Conservation (phyloP, 805 yeast genomes). For the Spathaspora hagerdaliae region DNA sequence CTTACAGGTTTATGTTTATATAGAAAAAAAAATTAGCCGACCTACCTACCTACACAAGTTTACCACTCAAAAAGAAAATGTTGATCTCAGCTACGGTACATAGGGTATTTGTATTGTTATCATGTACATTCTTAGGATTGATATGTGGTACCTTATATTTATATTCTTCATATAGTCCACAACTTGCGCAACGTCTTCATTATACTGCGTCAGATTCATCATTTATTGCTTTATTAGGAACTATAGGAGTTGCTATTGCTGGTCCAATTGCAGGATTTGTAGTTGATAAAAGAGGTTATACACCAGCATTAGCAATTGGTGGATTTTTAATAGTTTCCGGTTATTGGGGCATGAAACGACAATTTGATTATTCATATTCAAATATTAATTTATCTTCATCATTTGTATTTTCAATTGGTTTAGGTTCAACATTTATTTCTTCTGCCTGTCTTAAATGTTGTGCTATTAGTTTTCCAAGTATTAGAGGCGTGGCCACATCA, state of each 20-base stretch:
- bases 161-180: conserved; percentile 77
- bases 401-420: conserved; percentile 55
- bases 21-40: too few species aligned
- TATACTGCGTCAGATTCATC: conserved; percentile 64
- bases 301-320: conserved; percentile 49
- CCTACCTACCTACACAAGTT: too few species aligned
- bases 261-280: conserved; percentile 69
- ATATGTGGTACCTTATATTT: conserved; percentile 73
- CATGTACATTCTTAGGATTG: conserved; percentile 43
- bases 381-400: conserved; percentile 40
- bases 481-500: conserved; percentile 71
- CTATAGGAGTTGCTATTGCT: conserved; percentile 55
- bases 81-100: conserved; percentile 14
- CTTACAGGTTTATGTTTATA: too few species aligned
- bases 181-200: conserved; percentile 53
- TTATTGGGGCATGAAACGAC: conserved; percentile 51
- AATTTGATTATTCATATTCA: conserved; percentile 40
- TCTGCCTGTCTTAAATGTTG: conserved; percentile 69
- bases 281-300: conserved; percentile 62
- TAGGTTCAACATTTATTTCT: conserved; percentile 65
- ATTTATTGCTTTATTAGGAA: conserved; percentile 61
- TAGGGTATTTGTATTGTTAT: conserved; percentile 21
- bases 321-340: conserved; percentile 48
- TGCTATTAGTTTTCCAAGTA: conserved; percentile 62
- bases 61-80: too few species aligned